Evolutionary conservation across 306 rosid species (phyloP).

Genomic region (Malus orientalis): DNA sequence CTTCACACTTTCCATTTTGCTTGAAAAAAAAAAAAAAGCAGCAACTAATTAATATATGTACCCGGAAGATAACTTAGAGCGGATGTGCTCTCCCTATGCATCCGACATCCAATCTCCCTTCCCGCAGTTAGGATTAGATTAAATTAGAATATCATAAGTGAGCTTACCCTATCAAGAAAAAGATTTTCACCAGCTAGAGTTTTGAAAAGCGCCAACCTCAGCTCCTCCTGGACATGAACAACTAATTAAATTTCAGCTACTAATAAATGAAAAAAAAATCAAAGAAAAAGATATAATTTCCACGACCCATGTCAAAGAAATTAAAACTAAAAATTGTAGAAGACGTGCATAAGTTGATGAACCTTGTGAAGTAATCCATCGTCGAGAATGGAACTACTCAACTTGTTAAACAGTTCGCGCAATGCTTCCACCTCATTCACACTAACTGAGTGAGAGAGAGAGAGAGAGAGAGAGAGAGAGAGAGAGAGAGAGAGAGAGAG

Average conservation of each 20-base stretch:
- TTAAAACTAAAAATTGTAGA: neutral
- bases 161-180: constrained; percentile 61
- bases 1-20: too few relatives aligned
- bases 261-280: neutral
- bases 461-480: too few relatives aligned
- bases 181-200: constrained; percentile 40
- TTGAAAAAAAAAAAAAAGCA: too few relatives aligned
- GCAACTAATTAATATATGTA: too few relatives aligned
- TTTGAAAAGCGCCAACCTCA: constrained; percentile 47
- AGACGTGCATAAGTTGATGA: neutral
- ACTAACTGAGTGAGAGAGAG: constrained; percentile 26
- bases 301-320: neutral
- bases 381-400: constrained; percentile 53
- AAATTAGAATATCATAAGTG: neutral
- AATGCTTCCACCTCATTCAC: constrained; percentile 73
- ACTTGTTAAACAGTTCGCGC: constrained; percentile 54
- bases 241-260: neutral
- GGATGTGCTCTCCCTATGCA: too few relatives aligned
- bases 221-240: constrained; percentile 56
- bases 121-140: too few relatives aligned
- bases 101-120: too few relatives aligned
- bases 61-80: neutral
- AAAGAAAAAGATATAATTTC: neutral
- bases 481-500: too few relatives aligned
- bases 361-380: constrained; percentile 79